phyloP scores from a whole-genome alignment of 257 asterid species.

The Osmanthus fragrans region DNA sequence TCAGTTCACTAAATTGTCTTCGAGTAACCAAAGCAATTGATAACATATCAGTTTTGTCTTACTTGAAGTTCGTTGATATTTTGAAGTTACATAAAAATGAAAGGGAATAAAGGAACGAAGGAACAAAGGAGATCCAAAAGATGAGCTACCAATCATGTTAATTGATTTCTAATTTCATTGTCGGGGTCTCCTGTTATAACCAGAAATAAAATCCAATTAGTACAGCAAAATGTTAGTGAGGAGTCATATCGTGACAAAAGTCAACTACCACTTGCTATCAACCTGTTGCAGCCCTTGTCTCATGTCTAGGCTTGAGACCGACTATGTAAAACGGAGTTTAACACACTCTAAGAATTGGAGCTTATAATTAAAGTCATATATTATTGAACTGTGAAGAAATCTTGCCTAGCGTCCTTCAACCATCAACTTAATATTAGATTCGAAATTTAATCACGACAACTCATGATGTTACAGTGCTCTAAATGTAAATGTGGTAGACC shows the following conservation, averaged over 20 bases:
- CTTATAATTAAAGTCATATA: background rate
- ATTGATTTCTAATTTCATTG: background rate
- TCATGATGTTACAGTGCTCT: constrained; percentile 13
- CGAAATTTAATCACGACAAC: constrained; percentile 10
- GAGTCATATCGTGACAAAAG: background rate
- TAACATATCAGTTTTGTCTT: background rate
- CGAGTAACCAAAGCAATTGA: background rate
- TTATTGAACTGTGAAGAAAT: background rate
- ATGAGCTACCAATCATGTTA: background rate
- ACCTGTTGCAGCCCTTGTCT: background rate
- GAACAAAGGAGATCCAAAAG: background rate
- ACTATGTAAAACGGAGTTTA: background rate
- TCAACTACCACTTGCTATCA: background rate
- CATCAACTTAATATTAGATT: background rate
- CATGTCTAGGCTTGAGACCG: background rate
- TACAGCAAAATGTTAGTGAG: background rate
- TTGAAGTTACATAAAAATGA: background rate
- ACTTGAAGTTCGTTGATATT: background rate
- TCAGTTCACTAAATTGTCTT: background rate
- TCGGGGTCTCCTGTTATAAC: background rate
- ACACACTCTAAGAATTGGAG: background rate
- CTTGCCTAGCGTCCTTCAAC: background rate
- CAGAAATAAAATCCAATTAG: background rate
- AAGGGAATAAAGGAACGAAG: background rate
- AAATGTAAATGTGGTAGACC: constrained; percentile 12